These are phyloP conservation scores for Rhynchospora tenuis DNA, from an alignment of 176 grass and related monocot species.

Conservation along the genomic window DNA sequence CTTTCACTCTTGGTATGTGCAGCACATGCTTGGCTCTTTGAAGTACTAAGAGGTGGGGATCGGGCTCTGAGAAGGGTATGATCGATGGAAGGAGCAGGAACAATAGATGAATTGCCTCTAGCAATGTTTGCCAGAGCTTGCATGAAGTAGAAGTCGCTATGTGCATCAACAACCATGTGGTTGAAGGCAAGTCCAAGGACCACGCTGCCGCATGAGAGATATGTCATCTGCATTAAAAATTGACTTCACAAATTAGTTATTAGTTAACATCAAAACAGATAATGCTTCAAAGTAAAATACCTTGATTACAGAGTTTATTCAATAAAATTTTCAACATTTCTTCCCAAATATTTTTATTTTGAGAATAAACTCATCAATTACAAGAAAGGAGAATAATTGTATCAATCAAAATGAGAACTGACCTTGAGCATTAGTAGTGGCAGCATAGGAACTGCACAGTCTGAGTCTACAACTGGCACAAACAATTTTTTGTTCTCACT, in stretches of 20 bases:
- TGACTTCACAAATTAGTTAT: too few relatives aligned
- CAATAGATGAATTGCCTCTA: neutral
- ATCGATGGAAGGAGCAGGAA: conserved; percentile 29
- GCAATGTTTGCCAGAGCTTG: conserved; percentile 39
- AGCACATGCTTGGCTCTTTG: conserved; percentile 37
- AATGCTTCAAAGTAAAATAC: too few relatives aligned
- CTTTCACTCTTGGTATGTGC: conserved; percentile 18
- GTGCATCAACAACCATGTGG: conserved; percentile 44
- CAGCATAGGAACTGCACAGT: too few relatives aligned
- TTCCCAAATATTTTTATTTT: too few relatives aligned
- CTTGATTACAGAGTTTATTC: too few relatives aligned
- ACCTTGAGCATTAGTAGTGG: conserved; percentile 5
- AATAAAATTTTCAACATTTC: too few relatives aligned
- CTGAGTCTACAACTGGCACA: neutral
- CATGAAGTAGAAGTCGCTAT: conserved; percentile 38
- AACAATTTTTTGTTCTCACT: neutral
- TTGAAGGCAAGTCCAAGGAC: conserved; percentile 39
- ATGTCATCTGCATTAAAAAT: conserved; percentile 37
- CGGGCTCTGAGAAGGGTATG: conserved; percentile 44
- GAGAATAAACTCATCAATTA: too few relatives aligned
- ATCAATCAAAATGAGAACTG: too few relatives aligned
- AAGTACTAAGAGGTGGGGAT: conserved; percentile 25
- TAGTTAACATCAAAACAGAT: too few relatives aligned
- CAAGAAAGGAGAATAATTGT: too few relatives aligned
- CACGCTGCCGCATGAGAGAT: conserved; percentile 49